Evolutionary conservation across 495 filamentous ascomycete species (phyloP).

Genomic region (Acidomyces sp.): DNA sequence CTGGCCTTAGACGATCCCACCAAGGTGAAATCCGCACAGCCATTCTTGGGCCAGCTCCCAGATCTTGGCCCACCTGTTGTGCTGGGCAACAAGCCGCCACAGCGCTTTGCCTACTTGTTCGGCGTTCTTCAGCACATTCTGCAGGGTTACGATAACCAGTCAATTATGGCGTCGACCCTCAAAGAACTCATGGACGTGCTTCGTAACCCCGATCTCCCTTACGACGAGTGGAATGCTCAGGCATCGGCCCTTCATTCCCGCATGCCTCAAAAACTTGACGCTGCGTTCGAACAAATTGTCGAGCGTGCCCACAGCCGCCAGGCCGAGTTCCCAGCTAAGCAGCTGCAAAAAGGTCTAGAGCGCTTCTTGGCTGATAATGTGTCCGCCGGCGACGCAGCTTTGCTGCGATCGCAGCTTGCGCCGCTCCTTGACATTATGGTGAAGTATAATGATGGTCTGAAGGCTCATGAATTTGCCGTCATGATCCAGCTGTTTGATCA

Average conservation of each 20-base stretch:
- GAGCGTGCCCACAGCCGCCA: conserved; percentile 65
- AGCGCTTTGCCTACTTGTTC: conserved; percentile 65
- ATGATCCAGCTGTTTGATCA: conserved; percentile 64
- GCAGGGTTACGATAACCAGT: conserved; percentile 89
- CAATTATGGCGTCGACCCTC: conserved; percentile 80
- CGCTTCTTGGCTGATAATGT: conserved; percentile 88
- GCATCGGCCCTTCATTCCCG: conserved; percentile 88
- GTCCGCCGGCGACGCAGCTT: conserved; percentile 48
- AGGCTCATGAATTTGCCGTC: conserved; percentile 75
- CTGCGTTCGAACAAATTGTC: conserved; percentile 65
- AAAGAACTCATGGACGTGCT: conserved; percentile 85
- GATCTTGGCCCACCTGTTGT: conserved; percentile 75
- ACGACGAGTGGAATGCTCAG: conserved; percentile 91
- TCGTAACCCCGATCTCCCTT: conserved; percentile 78
- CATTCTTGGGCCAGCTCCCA: conserved; percentile 88
- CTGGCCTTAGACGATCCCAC: conserved; percentile 90
- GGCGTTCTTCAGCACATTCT: conserved; percentile 79
- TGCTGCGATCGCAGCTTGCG: conserved; percentile 59
- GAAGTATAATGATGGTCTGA: conserved; percentile 75
- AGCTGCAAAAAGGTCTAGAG: conserved; percentile 64
- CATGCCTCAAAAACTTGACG: conserved; percentile 87
- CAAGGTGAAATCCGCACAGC: conserved; percentile 90
- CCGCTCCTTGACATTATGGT: conserved; percentile 72
- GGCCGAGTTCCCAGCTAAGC: conserved; percentile 84
- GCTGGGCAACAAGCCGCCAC: conserved; percentile 81